Conservation (phyloP, 208 protist species). For the Kentomonas sorsogonicus region DNA sequence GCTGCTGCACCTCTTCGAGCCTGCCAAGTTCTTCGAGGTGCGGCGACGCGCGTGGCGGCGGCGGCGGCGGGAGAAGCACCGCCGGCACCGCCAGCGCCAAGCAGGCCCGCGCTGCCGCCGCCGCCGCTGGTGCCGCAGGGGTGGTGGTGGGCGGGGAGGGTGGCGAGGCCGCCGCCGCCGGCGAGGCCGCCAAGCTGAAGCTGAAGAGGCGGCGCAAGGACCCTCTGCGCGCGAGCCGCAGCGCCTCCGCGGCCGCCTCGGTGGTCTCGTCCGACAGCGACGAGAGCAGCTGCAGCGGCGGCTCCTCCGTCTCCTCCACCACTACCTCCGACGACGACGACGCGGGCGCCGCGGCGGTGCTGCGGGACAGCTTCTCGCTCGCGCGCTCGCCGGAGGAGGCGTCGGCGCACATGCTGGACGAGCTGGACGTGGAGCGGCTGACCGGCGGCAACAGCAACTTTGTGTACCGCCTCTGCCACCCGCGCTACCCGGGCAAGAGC, state of each 20-base stretch:
- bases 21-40: conserved; percentile 50
- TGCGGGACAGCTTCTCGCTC: conserved; percentile 13
- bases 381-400: conserved; percentile 35
- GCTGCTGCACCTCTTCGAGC: conserved; percentile 78
- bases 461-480: conserved; percentile 70
- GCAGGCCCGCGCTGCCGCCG: too few relatives aligned
- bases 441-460: conserved; percentile 83
- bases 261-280: too few relatives aligned
- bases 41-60: conserved; percentile 15
- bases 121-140: too few relatives aligned
- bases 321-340: too few relatives aligned
- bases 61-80: conserved; percentile 14
- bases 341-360: not conserved
- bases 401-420: conserved; percentile 43
- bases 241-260: too few relatives aligned
- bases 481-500: conserved; percentile 43
- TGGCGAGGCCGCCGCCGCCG: too few relatives aligned
- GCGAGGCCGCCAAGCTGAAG: too few relatives aligned
- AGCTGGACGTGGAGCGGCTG: conserved; percentile 70
- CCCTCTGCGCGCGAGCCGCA: too few relatives aligned
- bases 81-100: conserved; percentile 16
- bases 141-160: too few relatives aligned
- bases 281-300: too few relatives aligned
- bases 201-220: too few relatives aligned
- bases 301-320: too few relatives aligned